These are phyloP conservation scores for Pleurozium schreberi DNA, from an alignment of 225 moss, liverwort and hornwort genomes.

Conservation along the genomic window DNA sequence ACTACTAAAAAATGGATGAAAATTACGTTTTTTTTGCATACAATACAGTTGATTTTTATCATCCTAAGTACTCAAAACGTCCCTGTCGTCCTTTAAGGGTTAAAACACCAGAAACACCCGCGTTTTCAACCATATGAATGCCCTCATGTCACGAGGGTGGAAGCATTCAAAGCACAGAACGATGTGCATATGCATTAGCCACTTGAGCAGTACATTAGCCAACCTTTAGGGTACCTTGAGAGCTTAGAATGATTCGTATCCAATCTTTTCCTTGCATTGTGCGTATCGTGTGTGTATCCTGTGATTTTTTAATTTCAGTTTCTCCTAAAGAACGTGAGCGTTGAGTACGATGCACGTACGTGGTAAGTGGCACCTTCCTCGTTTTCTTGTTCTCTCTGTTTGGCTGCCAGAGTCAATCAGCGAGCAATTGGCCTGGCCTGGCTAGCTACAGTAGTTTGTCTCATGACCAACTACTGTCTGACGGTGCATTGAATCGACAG, in stretches of 20 bases:
- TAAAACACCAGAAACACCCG: too few relatives aligned
- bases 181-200: background rate
- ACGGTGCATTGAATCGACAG: background rate
- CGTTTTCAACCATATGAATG: background rate
- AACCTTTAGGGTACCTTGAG: background rate
- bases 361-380: background rate
- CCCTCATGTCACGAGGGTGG: background rate
- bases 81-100: too few relatives aligned
- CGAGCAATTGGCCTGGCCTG: background rate
- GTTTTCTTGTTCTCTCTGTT: background rate
- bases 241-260: background rate
- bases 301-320: background rate
- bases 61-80: too few relatives aligned
- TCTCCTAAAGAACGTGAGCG: background rate
- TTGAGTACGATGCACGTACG: background rate
- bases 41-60: too few relatives aligned
- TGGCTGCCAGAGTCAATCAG: background rate
- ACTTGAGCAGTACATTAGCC: background rate
- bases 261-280: background rate
- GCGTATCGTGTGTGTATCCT: background rate
- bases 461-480: background rate
- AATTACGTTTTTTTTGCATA: too few relatives aligned
- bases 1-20: too few relatives aligned
- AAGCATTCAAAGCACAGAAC: background rate
- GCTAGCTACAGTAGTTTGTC: background rate